Evolutionary conservation across 495 filamentous ascomycete genomes (phyloP).

Genomic region (Viridothelium virens): DNA sequence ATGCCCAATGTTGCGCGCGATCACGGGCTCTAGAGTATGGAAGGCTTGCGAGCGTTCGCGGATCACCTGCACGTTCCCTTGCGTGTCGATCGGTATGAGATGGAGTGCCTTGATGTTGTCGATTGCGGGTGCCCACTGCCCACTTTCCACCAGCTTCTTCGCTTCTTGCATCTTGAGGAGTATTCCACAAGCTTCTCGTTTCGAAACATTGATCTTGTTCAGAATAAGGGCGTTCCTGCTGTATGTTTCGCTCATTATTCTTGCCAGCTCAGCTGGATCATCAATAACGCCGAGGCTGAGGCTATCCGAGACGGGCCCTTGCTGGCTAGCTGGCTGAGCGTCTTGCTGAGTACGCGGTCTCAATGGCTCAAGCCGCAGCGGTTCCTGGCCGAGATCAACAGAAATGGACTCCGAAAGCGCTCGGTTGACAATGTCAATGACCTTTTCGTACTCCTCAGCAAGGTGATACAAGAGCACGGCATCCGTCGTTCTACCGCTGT

Average conservation of each 20-base stretch:
- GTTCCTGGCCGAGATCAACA: slow-evolving; percentile 69
- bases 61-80: slow-evolving; percentile 63
- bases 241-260: slow-evolving; percentile 75
- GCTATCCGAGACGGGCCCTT: slow-evolving; percentile 41
- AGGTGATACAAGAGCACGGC: slow-evolving; percentile 91
- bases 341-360: slow-evolving; percentile 47
- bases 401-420: slow-evolving; percentile 82
- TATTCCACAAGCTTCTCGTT: slow-evolving; percentile 60
- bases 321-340: too few species aligned
- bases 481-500: slow-evolving; percentile 85
- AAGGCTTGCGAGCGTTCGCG: slow-evolving; percentile 70
- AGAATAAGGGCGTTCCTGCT: slow-evolving; percentile 65
- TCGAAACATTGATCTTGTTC: slow-evolving; percentile 55
- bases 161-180: slow-evolving; percentile 72
- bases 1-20: slow-evolving; percentile 79
- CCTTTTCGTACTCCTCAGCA: slow-evolving; percentile 87
- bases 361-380: slow-evolving; percentile 65
- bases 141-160: slow-evolving; percentile 59
- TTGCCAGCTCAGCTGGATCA: slow-evolving; percentile 70
- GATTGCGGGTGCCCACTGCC: slow-evolving; percentile 67
- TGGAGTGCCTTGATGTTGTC: slow-evolving; percentile 64
- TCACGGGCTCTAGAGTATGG: slow-evolving; percentile 59
- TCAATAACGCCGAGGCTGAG: slow-evolving; percentile 80
- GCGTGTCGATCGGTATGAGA: slow-evolving; percentile 67
- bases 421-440: slow-evolving; percentile 79